Evolutionary conservation across 1,139 yeast species (phyloP).

Genomic region (Suhomyces anneliseae): DNA sequence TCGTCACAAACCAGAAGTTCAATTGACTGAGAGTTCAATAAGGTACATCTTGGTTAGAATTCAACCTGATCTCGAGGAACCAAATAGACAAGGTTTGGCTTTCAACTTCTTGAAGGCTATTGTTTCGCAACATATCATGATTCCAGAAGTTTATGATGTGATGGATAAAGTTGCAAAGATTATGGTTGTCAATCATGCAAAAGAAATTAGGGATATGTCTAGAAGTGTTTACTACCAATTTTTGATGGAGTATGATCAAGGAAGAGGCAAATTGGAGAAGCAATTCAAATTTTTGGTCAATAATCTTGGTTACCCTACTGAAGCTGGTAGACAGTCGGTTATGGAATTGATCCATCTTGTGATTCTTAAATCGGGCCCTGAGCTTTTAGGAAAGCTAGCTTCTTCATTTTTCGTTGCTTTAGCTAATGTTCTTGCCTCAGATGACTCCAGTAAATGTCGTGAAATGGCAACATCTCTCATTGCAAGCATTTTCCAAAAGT

Average conservation of each 20-base stretch:
- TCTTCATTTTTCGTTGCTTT: conserved; percentile 81
- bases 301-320: conserved; percentile 82
- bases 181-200: conserved; percentile 88
- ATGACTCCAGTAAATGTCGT: conserved; percentile 77
- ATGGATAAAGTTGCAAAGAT: conserved; percentile 80
- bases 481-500: conserved; percentile 52
- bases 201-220: conserved; percentile 81
- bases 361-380: conserved; percentile 64
- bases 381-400: conserved; percentile 60
- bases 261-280: conserved; percentile 79
- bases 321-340: conserved; percentile 85
- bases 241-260: conserved; percentile 92
- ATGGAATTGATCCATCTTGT: conserved; percentile 81
- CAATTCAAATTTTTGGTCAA: conserved; percentile 82
- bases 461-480: conserved; percentile 77
- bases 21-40: conserved; percentile 69
- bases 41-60: conserved; percentile 75
- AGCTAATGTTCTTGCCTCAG: conserved; percentile 75
- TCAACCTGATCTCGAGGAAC: conserved; percentile 89
- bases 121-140: conserved; percentile 66
- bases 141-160: conserved; percentile 88
- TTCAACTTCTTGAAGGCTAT: conserved; percentile 80
- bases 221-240: conserved; percentile 83
- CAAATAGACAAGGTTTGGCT: conserved; percentile 84
- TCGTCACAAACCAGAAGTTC: conserved; percentile 65